These are phyloP conservation scores for Syzygium syzygioides DNA, from an alignment of 441 rosid genomes.

Conservation along the genomic window DNA sequence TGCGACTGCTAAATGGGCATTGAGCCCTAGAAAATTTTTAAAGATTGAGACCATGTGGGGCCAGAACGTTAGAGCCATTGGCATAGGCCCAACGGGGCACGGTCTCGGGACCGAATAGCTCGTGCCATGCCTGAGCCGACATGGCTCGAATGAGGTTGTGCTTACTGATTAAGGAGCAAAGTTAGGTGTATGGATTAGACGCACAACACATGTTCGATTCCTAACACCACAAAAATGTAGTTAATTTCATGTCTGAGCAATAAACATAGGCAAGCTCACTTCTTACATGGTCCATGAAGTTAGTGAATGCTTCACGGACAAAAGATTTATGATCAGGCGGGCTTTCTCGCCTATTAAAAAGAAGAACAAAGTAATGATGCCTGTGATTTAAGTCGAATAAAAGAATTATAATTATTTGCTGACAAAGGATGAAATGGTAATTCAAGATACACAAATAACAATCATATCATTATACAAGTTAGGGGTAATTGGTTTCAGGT, in stretches of 20 bases:
- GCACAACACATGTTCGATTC: not conserved
- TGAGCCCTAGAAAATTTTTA: no score
- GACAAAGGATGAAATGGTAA: not conserved
- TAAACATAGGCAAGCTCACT: not conserved
- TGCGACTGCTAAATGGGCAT: no score
- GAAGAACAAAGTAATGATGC: not conserved
- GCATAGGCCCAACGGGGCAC: no score
- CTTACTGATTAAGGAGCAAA: not conserved
- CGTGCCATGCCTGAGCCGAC: no score
- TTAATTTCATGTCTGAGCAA: not conserved
- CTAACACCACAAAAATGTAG: not conserved
- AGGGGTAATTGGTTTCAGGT: no score
- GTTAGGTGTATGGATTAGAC: not conserved
- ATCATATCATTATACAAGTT: not conserved
- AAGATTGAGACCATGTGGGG: no score
- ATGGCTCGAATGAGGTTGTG: not conserved
- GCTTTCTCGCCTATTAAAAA: not conserved
- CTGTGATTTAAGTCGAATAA: not conserved
- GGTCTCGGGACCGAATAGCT: no score
- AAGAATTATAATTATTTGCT: not conserved
- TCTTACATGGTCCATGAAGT: not conserved
- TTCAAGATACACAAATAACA: not conserved
- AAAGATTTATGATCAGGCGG: not conserved
- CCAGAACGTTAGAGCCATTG: no score
- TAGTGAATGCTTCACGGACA: not conserved